Percentiles rank a stretch among this genome's conserved stretches.
phyloP scores from a whole-genome alignment of 257 asterid species.

The Plectranthus barbatus region DNA sequence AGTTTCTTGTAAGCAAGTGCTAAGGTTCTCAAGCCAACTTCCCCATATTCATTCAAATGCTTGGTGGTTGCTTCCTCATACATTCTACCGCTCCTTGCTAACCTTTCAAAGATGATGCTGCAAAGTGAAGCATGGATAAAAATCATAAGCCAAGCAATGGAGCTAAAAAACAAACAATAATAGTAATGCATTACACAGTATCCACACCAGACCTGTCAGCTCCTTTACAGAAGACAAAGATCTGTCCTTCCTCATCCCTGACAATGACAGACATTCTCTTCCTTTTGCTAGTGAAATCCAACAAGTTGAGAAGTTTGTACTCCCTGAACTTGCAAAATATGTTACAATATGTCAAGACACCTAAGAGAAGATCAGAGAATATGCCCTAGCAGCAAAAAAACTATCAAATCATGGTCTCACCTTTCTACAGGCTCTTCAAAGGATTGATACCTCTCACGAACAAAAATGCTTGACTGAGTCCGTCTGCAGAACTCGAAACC shows the following conservation, averaged over 20 bases:
- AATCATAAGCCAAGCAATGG: background rate
- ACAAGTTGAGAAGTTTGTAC: constrained; percentile 83
- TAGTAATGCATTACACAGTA: background rate
- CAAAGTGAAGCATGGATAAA: constrained; percentile 19
- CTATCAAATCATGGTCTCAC: constrained; percentile 28
- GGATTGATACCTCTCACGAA: constrained; percentile 71
- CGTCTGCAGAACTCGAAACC: constrained; percentile 91
- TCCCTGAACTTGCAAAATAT: constrained; percentile 50
- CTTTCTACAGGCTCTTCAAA: constrained; percentile 72
- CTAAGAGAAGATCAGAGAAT: constrained; percentile 1
- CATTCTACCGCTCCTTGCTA: constrained; percentile 69
- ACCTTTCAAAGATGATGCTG: constrained; percentile 92
- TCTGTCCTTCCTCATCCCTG: constrained; percentile 69
- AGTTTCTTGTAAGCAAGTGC: constrained; percentile 90
- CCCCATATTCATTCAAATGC: constrained; percentile 93
- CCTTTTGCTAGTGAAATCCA: constrained; percentile 99
- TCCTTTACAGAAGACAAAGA: constrained; percentile 91
- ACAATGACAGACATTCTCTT: constrained; percentile 94
- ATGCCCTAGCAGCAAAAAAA: background rate
- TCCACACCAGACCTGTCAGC: constrained; percentile 73
- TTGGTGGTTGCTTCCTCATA: constrained; percentile 69
- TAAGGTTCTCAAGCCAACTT: constrained; percentile 86
- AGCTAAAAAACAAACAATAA: constrained; percentile 4
- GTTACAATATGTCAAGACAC: constrained; percentile 7
- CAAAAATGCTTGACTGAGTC: constrained; percentile 78